Evolutionary conservation across 2,329 filamentous ascomycete species (phyloP), one percentile per base, ranked within the genome.

Genomic region (Neonectria coccinea): DNA sequence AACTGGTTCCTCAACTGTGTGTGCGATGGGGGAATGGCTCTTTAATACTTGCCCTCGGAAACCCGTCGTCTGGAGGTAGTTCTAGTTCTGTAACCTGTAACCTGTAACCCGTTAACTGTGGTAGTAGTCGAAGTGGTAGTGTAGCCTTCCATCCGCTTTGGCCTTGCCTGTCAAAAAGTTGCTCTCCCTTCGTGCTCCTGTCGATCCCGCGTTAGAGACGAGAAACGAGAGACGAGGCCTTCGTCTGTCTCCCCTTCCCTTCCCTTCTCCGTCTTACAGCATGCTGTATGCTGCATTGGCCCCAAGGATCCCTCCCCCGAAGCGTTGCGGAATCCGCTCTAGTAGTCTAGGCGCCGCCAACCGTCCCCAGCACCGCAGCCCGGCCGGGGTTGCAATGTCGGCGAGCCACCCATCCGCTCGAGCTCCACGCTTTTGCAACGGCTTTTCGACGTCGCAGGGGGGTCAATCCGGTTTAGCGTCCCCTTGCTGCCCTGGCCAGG

Each of bases 391-490:
- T 59, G 56, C 51, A 56, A 29, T 51, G 41, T 47, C 36, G 56
- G 61, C 25, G 56, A 41, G 33, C 12, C 31, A 41, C 25, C 50
- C 51, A 59, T 51, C 61, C 61, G 61, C 50, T 55, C 42, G 33
- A n/a, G 50, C 50, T 59, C 56, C 50, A 64, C 33, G 61, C 33
- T 50, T 55, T 55, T 64, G 61, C 44, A 59, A 64, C 56, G 56
- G 56, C 41, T 53, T 59, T 51, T 51, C 47, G 51, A 59, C 44
- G 51, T 59, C 36, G 61, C 55, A 41, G 47, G 53, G 56, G 44
- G 36, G 42, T 50, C 18, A 29, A 54, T 52, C n/a, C 10, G 27
- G 53, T 14, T 25, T 56, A 57, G 59, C 59, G 47, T 42, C 59
- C 27, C 27, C 52, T 27, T 53, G 47, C 59, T 47, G 45, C 39